These are phyloP conservation scores for Blepharisma japonicum DNA, from an alignment of 73 alveolate genomes.

Conservation along the genomic window DNA sequence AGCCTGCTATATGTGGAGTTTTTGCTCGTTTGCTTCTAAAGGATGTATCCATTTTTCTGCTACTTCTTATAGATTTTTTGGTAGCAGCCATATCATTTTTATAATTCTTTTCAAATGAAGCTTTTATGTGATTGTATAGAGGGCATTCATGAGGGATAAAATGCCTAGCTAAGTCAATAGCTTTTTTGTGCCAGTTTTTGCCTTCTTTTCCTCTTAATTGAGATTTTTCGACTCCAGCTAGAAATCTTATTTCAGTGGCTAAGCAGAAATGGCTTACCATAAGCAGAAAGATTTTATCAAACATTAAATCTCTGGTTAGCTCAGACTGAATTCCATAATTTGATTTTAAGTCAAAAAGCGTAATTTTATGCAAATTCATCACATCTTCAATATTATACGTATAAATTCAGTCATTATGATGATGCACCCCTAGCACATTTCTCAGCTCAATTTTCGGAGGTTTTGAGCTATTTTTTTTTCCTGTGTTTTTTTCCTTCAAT, in stretches of 20 bases:
- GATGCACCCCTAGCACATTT: conserved; percentile 59
- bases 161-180: background rate
- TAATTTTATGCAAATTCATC: conserved; percentile 82
- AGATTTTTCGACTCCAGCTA: conserved; percentile 34
- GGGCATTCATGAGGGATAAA: conserved; percentile 19
- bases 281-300: conserved; percentile 83
- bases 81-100: too few species aligned
- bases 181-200: conserved; percentile 12
- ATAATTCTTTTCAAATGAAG: background rate
- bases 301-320: conserved; percentile 85
- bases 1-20: too few species aligned
- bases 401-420: conserved; percentile 87
- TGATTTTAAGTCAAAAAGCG: conserved; percentile 76
- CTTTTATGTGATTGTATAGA: background rate
- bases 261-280: conserved; percentile 84
- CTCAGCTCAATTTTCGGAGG: conserved; percentile 41
- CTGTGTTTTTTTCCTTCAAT: conserved; percentile 3
- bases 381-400: conserved; percentile 85
- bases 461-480: background rate
- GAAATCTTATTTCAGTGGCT: conserved; percentile 86
- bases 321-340: conserved; percentile 80
- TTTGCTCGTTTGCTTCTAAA: too few species aligned
- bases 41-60: too few species aligned
- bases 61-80: too few species aligned
- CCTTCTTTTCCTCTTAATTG: background rate